Conservation (phyloP, 139 green algal species). For the Chlamydomonas applanata region DNA sequence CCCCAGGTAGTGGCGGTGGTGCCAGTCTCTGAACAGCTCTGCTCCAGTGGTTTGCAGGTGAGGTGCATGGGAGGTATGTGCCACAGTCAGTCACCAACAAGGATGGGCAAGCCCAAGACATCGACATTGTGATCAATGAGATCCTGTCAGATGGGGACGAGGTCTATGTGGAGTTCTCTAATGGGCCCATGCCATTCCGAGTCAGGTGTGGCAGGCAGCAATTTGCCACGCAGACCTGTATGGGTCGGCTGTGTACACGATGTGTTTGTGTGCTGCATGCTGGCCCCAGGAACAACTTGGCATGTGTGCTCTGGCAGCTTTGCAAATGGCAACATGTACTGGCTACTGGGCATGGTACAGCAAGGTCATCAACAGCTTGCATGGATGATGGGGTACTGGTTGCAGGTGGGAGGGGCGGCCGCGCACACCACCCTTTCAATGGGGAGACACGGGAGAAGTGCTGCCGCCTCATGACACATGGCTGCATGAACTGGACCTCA, state of each 20-base stretch:
- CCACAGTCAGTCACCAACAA: conserved; percentile 66
- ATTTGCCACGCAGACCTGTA: neutral
- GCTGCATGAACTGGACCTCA: conserved; percentile 66
- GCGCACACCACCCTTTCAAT: conserved; percentile 64
- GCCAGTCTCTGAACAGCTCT: too few relatives aligned
- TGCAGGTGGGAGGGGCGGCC: conserved; percentile 73
- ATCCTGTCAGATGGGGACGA: conserved; percentile 61
- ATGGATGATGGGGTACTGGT: too few relatives aligned
- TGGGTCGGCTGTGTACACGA: too few relatives aligned
- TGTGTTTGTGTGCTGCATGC: too few relatives aligned
- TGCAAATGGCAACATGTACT: neutral
- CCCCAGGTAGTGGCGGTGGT: too few relatives aligned
- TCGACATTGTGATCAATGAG: conserved; percentile 76
- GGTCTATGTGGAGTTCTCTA: conserved; percentile 68
- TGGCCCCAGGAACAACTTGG: too few relatives aligned
- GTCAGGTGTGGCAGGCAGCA: conserved; percentile 37
- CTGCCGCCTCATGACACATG: conserved; percentile 60
- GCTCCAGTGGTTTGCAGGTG: conserved; percentile 28
- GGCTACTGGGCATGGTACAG: too few relatives aligned
- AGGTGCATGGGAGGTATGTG: conserved; percentile 60
- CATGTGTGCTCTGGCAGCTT: too few relatives aligned
- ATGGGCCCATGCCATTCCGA: conserved; percentile 57
- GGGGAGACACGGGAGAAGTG: conserved; percentile 57
- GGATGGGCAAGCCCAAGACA: conserved; percentile 66
- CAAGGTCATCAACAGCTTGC: too few relatives aligned